Evolutionary conservation across 257 asterid genomes (phyloP), one percentile per base, ranked within the genome.

Genomic region (Plantago major): DNA sequence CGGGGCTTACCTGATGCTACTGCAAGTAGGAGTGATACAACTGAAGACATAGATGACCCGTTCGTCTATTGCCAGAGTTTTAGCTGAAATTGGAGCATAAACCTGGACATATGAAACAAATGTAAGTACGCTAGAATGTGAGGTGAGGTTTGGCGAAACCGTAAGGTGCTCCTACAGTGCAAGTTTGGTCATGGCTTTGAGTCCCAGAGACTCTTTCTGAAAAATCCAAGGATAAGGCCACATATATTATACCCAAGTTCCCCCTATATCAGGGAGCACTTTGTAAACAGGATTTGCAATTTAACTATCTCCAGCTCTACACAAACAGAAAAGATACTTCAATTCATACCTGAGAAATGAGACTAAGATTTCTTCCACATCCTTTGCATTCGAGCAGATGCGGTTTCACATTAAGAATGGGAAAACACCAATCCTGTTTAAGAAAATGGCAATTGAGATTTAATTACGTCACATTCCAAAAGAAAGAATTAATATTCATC

Each of bases 361-460:
- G 94, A 70, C 82, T 74, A 22, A 89, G 84, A 63, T 78, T 70
- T 75, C 70, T 80, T 67, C 71, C 67, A 69, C 99, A 92, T 15
- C 62, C 55, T 64, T 40, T 55, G 71, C 97, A 92, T 58, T 78
- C 42, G 14, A 92, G 83, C 69, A 88, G 59, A 67, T 71, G 80
- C 50, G 69, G 78, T 63, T 59, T 73, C 65, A 71, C 65, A 5
- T 46, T 46, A 61, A 18, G 64, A 78, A 65, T 30, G 13, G 90
- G 76, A 65, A 73, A 67, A 16, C 97, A 90, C 89, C 90, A 86
- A 74, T 92, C 99, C 99, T 89, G 75, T 43, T 62, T 51, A 67
- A 57, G 19, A 44, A 47, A 10, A 65, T 9, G 50, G 52, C 26
- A 71, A 53, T 11, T 43, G 46, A 63, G 57, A 57, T 54, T 43